Evolutionary conservation across 2,329 filamentous ascomycete genomes (phyloP), one percentile per base, ranked within the genome.

Genomic region (Exophiala calicioides): DNA sequence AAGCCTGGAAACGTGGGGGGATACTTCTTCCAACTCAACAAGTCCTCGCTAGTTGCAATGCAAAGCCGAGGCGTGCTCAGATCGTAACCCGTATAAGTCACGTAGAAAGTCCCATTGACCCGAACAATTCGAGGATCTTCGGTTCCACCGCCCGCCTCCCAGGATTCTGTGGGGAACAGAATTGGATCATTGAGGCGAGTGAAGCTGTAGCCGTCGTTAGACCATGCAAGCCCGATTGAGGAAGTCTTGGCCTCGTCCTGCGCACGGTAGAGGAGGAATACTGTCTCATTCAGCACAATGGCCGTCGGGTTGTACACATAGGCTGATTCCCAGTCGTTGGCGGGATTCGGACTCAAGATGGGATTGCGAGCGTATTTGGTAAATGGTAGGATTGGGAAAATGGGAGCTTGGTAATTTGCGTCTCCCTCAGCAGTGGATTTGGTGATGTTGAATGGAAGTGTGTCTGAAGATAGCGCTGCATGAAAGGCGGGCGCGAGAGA

Each of bases 21-120:
- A 20, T 50, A 32, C 39, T 68, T 69, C 3, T 50, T 61, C 66
- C 66, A 69, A 37, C 56, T 56, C 3, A 68, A 50, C 8, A 69
- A 57, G 45, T 69, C 61, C 3, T 60, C 62, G 5, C 64, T 67
- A 1, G 65, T 69, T 23, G 66, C 66, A 4, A 68, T 44, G 30
- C 65, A 67, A 9, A 69, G 60, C 24, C 60, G 62, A 9, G 65
- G 57, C 2, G 55, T 58, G 3, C 52, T 58, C n/a, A 53, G 37
- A 33, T 68, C 63, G 35, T 58, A 69, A 2, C 47, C 63, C 3
- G 66, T 68, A 46, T 69, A 69, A 1, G 66, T 68, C 47, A 69
- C 45, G 55, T 68, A 67, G 47, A 68, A 68, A 0, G 63, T 63
- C 1, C 65, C 65, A 21, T 68, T 65, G 21, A 66, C 56, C 16